Conservation (phyloP, 768 basidiomycete genomes). For the Rhodotorula sphaerocarpa region DNA sequence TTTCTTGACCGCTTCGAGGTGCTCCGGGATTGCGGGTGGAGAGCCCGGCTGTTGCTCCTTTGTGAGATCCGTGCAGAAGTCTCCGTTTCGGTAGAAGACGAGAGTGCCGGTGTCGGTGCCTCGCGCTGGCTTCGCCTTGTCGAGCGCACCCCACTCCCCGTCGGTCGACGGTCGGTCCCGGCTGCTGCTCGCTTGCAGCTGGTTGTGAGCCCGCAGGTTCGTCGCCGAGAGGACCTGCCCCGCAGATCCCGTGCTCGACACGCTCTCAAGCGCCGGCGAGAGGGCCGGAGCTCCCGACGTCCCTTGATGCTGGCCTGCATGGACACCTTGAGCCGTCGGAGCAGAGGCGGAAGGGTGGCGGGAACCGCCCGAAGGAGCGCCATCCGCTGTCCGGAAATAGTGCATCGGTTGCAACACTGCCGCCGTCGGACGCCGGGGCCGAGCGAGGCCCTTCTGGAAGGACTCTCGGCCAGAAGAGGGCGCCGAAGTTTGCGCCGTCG, state of each 20-base stretch:
- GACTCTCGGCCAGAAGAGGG: neutral
- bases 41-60: slow-evolving; percentile 2
- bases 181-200: neutral
- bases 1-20: neutral
- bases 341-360: no score
- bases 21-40: neutral
- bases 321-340: no score
- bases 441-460: neutral
- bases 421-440: neutral
- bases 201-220: neutral
- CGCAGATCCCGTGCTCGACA: neutral
- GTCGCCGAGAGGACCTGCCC: neutral
- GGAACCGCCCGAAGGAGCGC: no score
- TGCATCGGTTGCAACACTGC: slow-evolving; percentile 1
- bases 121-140: no score
- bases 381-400: no score
- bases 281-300: no score
- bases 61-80: slow-evolving; percentile 29
- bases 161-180: neutral
- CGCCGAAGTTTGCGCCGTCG: neutral
- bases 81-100: slow-evolving; percentile 25
- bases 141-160: neutral
- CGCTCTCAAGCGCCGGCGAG: no score
- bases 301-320: no score
- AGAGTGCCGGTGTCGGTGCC: slow-evolving; percentile 7